A percentile compares a stretch with the other conserved stretches of the same genome.
phyloP scores from a whole-genome alignment of 495 filamentous ascomycete species.

The Neurospora africana region DNA sequence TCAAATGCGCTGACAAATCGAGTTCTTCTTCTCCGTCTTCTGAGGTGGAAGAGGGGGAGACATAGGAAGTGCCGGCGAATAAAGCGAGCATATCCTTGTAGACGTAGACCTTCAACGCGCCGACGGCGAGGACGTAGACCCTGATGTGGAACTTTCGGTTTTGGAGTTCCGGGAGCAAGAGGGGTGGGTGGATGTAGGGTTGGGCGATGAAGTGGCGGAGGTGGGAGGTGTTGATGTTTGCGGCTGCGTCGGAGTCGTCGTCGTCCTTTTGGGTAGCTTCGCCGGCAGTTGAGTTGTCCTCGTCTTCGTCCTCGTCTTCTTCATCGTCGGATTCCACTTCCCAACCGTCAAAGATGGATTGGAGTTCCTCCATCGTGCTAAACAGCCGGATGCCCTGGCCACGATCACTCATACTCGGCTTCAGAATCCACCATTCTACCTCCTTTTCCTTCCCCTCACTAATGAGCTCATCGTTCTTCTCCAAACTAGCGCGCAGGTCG shows the following conservation, averaged over 20 bases:
- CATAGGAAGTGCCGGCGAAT: slow-evolving; percentile 67
- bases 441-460: background rate
- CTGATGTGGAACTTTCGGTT: slow-evolving; percentile 89
- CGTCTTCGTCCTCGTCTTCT: slow-evolving; percentile 41
- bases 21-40: background rate
- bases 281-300: background rate
- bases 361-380: slow-evolving; percentile 66
- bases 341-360: slow-evolving; percentile 81
- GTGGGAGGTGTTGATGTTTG: slow-evolving; percentile 69
- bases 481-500: slow-evolving; percentile 68
- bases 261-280: background rate
- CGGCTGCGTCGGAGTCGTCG: slow-evolving; percentile 16
- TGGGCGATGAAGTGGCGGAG: slow-evolving; percentile 93
- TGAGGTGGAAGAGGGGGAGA: slow-evolving; percentile 3
- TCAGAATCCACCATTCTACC: slow-evolving; percentile 92
- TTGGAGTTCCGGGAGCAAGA: slow-evolving; percentile 54
- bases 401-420: slow-evolving; percentile 93
- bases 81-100: slow-evolving; percentile 86
- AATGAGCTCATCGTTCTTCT: slow-evolving; percentile 42
- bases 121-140: slow-evolving; percentile 74
- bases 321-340: slow-evolving; percentile 51
- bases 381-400: slow-evolving; percentile 90
- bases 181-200: slow-evolving; percentile 86
- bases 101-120: slow-evolving; percentile 71
- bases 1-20: slow-evolving; percentile 18